phyloP scores from a whole-genome alignment of 176 grass and related monocot species.

The Eragrostis nindensis region DNA sequence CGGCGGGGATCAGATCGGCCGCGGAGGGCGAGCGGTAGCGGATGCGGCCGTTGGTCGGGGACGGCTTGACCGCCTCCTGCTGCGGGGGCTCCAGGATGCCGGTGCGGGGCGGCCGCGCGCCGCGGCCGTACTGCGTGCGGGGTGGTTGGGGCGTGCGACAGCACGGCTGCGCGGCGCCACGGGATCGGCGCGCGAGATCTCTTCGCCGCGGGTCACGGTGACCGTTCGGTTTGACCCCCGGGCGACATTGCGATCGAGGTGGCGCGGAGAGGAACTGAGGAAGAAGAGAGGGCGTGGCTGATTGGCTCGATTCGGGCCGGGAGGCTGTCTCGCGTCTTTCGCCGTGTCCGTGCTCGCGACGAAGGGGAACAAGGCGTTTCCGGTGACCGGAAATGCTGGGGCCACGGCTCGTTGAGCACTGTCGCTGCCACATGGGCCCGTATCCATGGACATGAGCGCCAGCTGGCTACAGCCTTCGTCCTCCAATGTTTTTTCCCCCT shows the following conservation, averaged over 20 bases:
- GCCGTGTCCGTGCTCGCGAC: slow-evolving; percentile 26
- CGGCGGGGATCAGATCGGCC: slow-evolving; percentile 58
- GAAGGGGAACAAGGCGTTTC: background rate
- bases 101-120: slow-evolving; percentile 42
- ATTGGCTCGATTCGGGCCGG: slow-evolving; percentile 26
- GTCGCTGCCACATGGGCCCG: background rate
- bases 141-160: slow-evolving; percentile 3
- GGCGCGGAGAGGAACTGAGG: slow-evolving; percentile 4
- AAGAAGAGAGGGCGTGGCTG: background rate
- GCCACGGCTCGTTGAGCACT: background rate
- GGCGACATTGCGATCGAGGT: slow-evolving; percentile 44
- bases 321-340: background rate
- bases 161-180: slow-evolving; percentile 14
- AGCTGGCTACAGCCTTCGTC: background rate
- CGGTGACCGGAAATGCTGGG: slow-evolving; percentile 25
- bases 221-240: slow-evolving; percentile 27
- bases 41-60: slow-evolving; percentile 78
- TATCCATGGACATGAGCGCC: background rate
- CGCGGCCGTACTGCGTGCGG: slow-evolving; percentile 36
- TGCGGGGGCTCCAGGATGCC: slow-evolving; percentile 68
- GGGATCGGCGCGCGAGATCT: slow-evolving; percentile 32
- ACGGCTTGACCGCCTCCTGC: slow-evolving; percentile 73
- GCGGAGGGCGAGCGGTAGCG: slow-evolving; percentile 82
- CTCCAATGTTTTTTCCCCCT: background rate
- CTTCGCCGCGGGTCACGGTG: slow-evolving; percentile 41